Conservation (phyloP, 768 basidiomycete species). For the Phanerochaete sordida region DNA sequence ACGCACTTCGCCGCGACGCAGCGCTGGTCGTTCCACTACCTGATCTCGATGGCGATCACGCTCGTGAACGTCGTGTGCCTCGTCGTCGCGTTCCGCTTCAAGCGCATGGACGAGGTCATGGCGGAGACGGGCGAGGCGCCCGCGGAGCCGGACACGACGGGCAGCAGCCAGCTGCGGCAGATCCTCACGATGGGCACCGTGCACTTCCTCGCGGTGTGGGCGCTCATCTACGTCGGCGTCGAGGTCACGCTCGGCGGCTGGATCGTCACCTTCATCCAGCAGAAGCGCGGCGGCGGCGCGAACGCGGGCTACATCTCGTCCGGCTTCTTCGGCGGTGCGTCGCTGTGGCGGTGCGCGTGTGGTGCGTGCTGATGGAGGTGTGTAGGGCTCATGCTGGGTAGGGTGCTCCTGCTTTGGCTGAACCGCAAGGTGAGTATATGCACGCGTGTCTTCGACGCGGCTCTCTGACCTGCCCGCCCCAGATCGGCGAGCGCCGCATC, state of each 20-base stretch:
- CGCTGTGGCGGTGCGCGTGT: not conserved
- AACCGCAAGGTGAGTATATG: conserved; percentile 19
- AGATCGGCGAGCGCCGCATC: conserved; percentile 26
- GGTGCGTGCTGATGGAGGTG: conserved; percentile 22
- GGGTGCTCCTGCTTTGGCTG: conserved; percentile 19
- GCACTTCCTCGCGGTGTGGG: conserved; percentile 36
- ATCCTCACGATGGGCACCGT: conserved; percentile 33
- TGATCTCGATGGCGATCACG: conserved; percentile 30
- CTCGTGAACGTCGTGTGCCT: conserved; percentile 16
- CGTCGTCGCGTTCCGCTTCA: conserved; percentile 24
- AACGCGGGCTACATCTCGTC: conserved; percentile 40
- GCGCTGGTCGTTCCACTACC: conserved; percentile 43
- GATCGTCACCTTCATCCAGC: conserved; percentile 43
- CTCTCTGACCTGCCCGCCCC: not conserved
- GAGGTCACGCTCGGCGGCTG: conserved; percentile 44
- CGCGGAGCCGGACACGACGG: conserved; percentile 27
- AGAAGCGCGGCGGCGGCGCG: conserved; percentile 34
- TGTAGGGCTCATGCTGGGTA: conserved; percentile 23
- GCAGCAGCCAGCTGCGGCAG: conserved; percentile 28
- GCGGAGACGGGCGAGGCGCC: conserved; percentile 24
- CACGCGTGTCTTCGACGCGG: not conserved
- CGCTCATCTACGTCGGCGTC: conserved; percentile 40
- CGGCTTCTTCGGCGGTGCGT: conserved; percentile 36
- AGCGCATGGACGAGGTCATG: conserved; percentile 28
- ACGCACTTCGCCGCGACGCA: conserved; percentile 41